These are phyloP conservation scores for Schizonepeta tenuifolia DNA, from an alignment of 257 asterid genomes.

Conservation along the genomic window DNA sequence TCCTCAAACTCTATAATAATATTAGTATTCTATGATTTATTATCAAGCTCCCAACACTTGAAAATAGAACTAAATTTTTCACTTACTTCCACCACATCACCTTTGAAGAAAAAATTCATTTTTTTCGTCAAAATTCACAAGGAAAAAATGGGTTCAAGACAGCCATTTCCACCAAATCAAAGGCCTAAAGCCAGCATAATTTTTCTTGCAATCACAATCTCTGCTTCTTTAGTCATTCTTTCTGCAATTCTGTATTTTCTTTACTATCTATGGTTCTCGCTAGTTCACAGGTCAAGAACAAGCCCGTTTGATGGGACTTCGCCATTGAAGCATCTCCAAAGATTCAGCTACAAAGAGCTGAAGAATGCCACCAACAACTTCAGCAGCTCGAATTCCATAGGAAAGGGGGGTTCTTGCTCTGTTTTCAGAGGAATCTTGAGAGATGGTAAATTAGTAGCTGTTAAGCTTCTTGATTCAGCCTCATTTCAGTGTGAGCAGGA, in stretches of 20 bases:
- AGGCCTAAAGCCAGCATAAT: constrained; percentile 47
- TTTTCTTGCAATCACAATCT: constrained; percentile 55
- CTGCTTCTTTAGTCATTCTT: constrained; percentile 58
- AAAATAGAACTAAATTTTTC: background rate
- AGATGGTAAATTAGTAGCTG: constrained; percentile 84
- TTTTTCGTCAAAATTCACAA: constrained; percentile 29
- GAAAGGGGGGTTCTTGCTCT: constrained; percentile 95
- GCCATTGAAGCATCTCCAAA: constrained; percentile 69
- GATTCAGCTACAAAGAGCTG: constrained; percentile 72
- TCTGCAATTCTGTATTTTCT: constrained; percentile 70
- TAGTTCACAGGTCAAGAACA: constrained; percentile 74
- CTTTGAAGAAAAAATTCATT: background rate
- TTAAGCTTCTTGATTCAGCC: constrained; percentile 66
- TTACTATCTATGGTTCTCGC: constrained; percentile 67
- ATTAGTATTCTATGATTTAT: background rate
- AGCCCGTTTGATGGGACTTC: constrained; percentile 74
- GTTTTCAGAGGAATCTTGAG: constrained; percentile 77
- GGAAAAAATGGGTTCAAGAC: constrained; percentile 60
- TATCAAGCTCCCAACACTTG: constrained; percentile 15
- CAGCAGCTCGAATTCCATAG: constrained; percentile 63
- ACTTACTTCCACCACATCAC: constrained; percentile 44
- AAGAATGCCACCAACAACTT: constrained; percentile 75
- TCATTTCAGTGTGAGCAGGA: constrained; percentile 79
- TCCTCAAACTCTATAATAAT: constrained; percentile 1
- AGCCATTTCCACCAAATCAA: constrained; percentile 50